A percentile compares a stretch with the other conserved stretches of the same genome.
Conservation (phyloP, 2,329 filamentous ascomycete species). For the Emergomyces africanus region DNA sequence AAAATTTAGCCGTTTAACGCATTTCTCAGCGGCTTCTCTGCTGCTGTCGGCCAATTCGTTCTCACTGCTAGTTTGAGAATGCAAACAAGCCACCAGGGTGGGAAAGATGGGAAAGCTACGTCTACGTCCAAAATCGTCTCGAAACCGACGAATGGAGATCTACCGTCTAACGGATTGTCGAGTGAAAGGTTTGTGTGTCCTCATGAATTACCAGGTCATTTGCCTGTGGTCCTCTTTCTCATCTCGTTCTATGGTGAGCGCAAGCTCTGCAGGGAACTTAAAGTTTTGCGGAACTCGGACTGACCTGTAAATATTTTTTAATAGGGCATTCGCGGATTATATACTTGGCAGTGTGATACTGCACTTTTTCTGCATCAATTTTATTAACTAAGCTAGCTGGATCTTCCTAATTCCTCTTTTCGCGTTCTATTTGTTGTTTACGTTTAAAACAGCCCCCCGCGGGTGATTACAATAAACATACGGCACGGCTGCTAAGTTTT, state of each 20-base stretch:
- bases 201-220: neutral
- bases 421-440: neutral
- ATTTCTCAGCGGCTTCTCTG: constrained; percentile 88
- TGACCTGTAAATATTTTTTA: neutral
- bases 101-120: constrained; percentile 41
- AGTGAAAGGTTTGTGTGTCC: constrained; percentile 27
- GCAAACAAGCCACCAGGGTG: constrained; percentile 57
- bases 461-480: neutral
- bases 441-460: neutral
- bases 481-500: neutral
- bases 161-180: constrained; percentile 15
- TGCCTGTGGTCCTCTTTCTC: neutral
- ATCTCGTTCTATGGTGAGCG: constrained; percentile 1
- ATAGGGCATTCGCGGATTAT: constrained; percentile 88
- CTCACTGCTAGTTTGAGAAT: constrained; percentile 83
- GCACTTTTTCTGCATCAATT: constrained; percentile 99
- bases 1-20: constrained; percentile 80
- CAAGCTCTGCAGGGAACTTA: neutral
- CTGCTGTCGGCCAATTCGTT: constrained; percentile 94
- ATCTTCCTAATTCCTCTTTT: neutral
- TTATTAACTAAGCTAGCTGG: constrained; percentile 67
- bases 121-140: constrained; percentile 4
- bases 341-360: constrained; percentile 88
- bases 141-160: constrained; percentile 6
- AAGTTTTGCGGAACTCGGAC: neutral